Evolutionary conservation across 306 rosid genomes (phyloP).

Genomic region (Prunus salicina): DNA sequence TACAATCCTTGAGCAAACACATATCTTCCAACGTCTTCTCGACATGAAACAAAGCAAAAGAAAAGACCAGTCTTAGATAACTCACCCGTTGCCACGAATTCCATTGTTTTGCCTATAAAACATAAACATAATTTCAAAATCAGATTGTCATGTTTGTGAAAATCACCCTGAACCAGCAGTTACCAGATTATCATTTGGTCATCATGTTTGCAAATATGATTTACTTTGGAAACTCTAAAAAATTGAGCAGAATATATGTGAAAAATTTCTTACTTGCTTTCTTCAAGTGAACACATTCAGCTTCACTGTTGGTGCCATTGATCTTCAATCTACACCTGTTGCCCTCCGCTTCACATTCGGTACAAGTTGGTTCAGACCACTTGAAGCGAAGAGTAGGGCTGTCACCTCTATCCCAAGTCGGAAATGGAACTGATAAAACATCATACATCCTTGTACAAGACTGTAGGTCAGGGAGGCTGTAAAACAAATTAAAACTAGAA

Average conservation of each 20-base stretch:
- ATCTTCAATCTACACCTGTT: constrained; percentile 24
- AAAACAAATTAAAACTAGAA: background rate
- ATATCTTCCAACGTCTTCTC: background rate
- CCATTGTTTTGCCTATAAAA: constrained; percentile 20
- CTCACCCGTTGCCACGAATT: constrained; percentile 28
- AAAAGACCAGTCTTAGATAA: background rate
- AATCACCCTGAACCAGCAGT: too few relatives aligned
- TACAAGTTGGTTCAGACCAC: constrained; percentile 28
- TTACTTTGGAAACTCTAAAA: background rate
- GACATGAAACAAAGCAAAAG: background rate
- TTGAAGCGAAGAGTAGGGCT: background rate
- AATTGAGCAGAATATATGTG: background rate
- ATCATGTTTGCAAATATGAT: background rate
- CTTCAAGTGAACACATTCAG: constrained; percentile 3
- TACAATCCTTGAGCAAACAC: too few relatives aligned
- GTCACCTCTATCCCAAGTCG: fast-evolving
- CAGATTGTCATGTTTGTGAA: background rate
- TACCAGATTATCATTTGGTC: too few relatives aligned
- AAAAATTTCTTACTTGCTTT: constrained; percentile 8
- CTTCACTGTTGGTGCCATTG: background rate
- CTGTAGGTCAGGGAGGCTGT: fast-evolving
- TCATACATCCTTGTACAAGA: constrained; percentile 32
- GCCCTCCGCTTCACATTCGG: constrained; percentile 26
- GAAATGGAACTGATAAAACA: background rate
- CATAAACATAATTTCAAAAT: background rate